Evolutionary conservation across 2,329 filamentous ascomycete species (phyloP).

Genomic region (Corynespora cassiicola): DNA sequence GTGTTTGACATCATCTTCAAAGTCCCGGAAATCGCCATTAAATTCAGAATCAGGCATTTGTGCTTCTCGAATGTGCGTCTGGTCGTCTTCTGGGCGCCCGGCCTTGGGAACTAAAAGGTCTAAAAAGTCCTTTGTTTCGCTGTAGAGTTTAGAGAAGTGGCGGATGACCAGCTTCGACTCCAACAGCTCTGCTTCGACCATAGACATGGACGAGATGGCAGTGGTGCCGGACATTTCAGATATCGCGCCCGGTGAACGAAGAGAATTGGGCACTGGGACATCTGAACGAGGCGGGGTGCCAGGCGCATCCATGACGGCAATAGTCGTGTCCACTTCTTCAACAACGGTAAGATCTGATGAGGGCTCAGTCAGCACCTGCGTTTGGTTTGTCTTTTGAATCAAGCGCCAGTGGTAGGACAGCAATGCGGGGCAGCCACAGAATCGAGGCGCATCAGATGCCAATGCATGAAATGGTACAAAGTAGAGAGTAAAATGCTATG

Average conservation of each 20-base stretch:
- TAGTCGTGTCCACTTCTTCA: conserved; percentile 35
- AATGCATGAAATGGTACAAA: too few species aligned
- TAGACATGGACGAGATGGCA: conserved; percentile 54
- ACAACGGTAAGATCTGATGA: conserved; percentile 40
- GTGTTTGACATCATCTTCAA: conserved; percentile 38
- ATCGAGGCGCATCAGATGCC: too few species aligned
- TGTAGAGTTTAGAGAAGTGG: conserved; percentile 46
- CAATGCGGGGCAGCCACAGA: too few species aligned
- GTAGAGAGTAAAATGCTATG: too few species aligned
- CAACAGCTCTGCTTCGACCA: conserved; percentile 50
- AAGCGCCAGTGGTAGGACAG: neutral
- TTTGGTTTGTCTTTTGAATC: too few species aligned
- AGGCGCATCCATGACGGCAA: conserved; percentile 26
- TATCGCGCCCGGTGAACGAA: conserved; percentile 43
- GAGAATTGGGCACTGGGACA: conserved; percentile 13
- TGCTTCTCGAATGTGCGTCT: conserved; percentile 31
- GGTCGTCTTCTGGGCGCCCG: conserved; percentile 24
- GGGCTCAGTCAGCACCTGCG: too few species aligned
- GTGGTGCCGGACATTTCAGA: conserved; percentile 57
- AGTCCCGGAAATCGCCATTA: conserved; percentile 45
- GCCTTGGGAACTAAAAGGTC: conserved; percentile 36
- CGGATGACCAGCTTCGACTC: conserved; percentile 51
- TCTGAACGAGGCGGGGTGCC: conserved; percentile 29
- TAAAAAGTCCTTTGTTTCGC: conserved; percentile 34
- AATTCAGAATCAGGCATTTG: conserved; percentile 45